phyloP scores from a whole-genome alignment of 2,329 filamentous ascomycete genomes.

The Sclerotinia minor region DNA sequence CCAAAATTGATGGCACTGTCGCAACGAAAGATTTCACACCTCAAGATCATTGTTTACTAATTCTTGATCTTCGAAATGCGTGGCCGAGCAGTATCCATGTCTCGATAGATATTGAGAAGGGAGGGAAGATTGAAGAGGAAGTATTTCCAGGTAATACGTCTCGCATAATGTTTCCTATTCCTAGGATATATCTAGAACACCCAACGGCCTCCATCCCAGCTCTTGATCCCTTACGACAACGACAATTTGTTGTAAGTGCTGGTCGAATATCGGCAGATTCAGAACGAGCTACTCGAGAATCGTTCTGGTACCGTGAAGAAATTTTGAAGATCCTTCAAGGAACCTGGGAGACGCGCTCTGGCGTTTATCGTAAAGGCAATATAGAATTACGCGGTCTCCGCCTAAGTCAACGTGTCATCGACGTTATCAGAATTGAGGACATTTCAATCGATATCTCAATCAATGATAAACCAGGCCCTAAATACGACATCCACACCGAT shows the following conservation, averaged over 20 bases:
- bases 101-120: slow-evolving; percentile 50
- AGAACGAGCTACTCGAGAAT: slow-evolving; percentile 75
- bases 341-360: slow-evolving; percentile 63
- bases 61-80: slow-evolving; percentile 83
- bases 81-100: slow-evolving; percentile 81
- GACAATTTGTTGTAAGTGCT: slow-evolving; percentile 89
- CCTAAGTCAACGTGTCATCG: slow-evolving; percentile 75
- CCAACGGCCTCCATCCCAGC: slow-evolving; percentile 76
- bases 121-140: slow-evolving; percentile 46
- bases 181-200: slow-evolving; percentile 72
- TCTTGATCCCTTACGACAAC: slow-evolving; percentile 75
- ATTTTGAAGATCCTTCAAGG: slow-evolving; percentile 71
- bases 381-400: slow-evolving; percentile 77
- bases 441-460: slow-evolving; percentile 66
- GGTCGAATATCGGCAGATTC: slow-evolving; percentile 76
- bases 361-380: slow-evolving; percentile 57
- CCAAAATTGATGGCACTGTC: slow-evolving; percentile 42
- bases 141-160: slow-evolving; percentile 69
- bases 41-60: slow-evolving; percentile 72
- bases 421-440: slow-evolving; percentile 79
- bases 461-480: slow-evolving; percentile 33
- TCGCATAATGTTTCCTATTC: slow-evolving; percentile 74
- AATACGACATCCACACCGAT: slow-evolving; percentile 49
- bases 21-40: slow-evolving; percentile 45
- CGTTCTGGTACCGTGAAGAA: slow-evolving; percentile 88